Evolutionary conservation across 2,329 filamentous ascomycete species (phyloP), one percentile per base, ranked within the genome.

Genomic region (Purpureocillium takamizusanense): DNA sequence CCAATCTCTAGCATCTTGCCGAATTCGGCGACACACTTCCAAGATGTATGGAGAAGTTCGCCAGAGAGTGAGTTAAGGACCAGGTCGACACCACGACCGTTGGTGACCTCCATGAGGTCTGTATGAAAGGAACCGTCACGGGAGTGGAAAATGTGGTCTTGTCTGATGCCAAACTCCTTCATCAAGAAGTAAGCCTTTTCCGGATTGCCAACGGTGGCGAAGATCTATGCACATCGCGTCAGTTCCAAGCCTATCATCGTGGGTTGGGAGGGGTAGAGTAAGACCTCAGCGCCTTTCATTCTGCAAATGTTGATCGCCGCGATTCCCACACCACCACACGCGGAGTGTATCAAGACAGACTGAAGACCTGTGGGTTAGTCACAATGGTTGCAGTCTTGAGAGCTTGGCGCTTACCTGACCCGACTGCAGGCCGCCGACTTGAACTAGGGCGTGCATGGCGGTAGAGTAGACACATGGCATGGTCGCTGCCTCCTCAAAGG

Each of bases 1-100:
- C 57, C 59, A 14, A 65, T 52, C 37, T 65, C 62, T 0, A 65
- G 27, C 38, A 65, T 54, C 1, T 35, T 48, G 1, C 62, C 62
- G 25, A 47, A 56, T 13, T 46, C n/a, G 3, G 61, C 56, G 4
- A 66, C 48, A 37, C 57, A 62, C 9, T 51, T 33, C 57, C 56
- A 63, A 0, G 59, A 53, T 0, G 55, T 51, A 5, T 53, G 50
- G 0, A 63, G 46, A 0, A 54, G 34, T 12, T 56, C 48, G 1
- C 57, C 56, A 0, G 54, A 41, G 1, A 60, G 36, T 0, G 54
- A 55, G 43, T 59, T 59, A 4, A 61, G 43, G 1, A 53, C 51
- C 1, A 61, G 16, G 28, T 62, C 57, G 1, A 60, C 55, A 13
- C 58, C 58, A 3, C 25, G 27, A 7, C 48, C 46, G 2, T 42